Evolutionary conservation across 176 grass and related monocot species (phyloP), one percentile per base, ranked within the genome.

Genomic region (Microstegium vimineum): DNA sequence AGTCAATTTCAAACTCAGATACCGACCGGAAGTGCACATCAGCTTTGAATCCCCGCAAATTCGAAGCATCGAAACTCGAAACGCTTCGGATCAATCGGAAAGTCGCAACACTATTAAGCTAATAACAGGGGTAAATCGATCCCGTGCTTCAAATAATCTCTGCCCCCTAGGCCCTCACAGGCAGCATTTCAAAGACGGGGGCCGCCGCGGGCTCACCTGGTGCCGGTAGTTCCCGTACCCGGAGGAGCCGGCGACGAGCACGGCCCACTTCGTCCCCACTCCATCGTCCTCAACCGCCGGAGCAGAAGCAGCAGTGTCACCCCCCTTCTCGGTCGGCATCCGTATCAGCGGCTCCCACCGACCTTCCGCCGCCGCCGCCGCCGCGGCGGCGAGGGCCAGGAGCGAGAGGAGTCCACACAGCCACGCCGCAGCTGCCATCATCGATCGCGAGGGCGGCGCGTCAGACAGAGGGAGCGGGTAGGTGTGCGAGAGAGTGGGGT

Each of bases 281-380:
- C 4, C n/a, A 36, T 36, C 75, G 25, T 66, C 90, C 28, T 17
- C 80, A 26, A 35, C 4, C 17, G 33, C 33, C 4, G 33, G 33
- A 34, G 33, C 33, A 34, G 3, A 34, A 34, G 33, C 33, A 34
- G 33, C 33, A 34, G 33, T 57, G 2, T 51, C 36, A 28, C 16
- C 20, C 75, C n/a, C 13, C 57, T 64, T 75, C 71, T 88, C 88
- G 35, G 82, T 82, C 42, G 90, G 90, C 84, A 94, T 59, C 62
- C 89, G 81, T 77, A 94, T 94, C 77, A 62, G 61, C 71, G 73
- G 81, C 61, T 94, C 92, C 92, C 84, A 89, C 22, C 43, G 32
- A 22, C 70, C 72, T 15, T 73, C 66, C 6, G 52, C 76, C 33
- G 46, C 87, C 16, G 68, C 34, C 66, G 45, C 84, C 16, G 81